Evolutionary conservation across 2,329 filamentous ascomycete genomes (phyloP), one percentile per base, ranked within the genome.

Genomic region (Diplodia mutila): DNA sequence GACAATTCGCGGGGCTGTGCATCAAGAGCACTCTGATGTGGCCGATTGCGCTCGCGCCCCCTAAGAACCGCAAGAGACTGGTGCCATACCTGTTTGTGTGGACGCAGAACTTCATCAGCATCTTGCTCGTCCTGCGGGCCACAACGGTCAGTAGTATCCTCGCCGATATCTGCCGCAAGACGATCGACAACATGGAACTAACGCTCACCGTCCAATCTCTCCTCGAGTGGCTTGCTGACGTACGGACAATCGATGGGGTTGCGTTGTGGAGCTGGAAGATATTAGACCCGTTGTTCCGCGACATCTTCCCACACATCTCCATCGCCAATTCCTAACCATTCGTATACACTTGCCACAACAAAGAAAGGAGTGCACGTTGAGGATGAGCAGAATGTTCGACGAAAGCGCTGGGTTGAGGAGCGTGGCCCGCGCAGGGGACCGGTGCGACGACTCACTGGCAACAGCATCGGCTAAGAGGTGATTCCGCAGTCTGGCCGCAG

Each of bases 31-130:
- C 82, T n/a, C 77, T 89, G 16, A 80, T 84, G 67, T 90, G 87
- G 87, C 87, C 87, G 1, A 80, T 89, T 27, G 80, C 83, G 25
- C 83, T 89, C 77, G 84, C 85, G 8, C 87, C 87, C 0, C 81
- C 85, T 0, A 85, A 84, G 69, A 80, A 83, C 65, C 84, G 84
- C 73, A 90, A 89, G 75, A 79, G 87, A 42, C 79, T 89, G 5
- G 77, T 89, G 0, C 87, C 87, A 0, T 84, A 85, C 67, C 72
- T 86, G 1, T 89, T 88, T 72, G 86, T 87, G 65, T 89, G 87
- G 84, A 86, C 86, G 9, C 86, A 89, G 70, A 88, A 87, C 69
- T 81, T 89, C 51, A 80, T 89, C 53, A 85, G 85, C 3, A 84
- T 88, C 27, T 77, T 90, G 27, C 72, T 89, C 54, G 79, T 89